Conservation (phyloP, 202 grass and related monocot genomes). For the Carex sylvatica region DNA sequence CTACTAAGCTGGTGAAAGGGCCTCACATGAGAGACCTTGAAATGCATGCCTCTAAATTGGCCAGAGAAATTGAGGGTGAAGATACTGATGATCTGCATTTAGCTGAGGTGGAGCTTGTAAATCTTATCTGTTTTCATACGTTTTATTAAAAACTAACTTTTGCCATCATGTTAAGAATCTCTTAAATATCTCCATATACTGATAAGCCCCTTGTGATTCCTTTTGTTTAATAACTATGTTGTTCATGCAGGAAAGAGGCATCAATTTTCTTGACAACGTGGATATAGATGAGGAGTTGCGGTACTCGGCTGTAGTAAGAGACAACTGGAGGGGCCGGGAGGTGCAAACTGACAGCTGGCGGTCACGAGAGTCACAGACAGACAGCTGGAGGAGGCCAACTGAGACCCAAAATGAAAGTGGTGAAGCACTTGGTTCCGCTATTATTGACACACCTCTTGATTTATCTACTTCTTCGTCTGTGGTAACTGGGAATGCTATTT, state of each 20-base stretch:
- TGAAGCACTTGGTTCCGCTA: conserved; percentile 8
- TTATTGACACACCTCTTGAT: not conserved
- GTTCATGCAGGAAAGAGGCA: conserved; percentile 75
- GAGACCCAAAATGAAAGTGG: conserved; percentile 4
- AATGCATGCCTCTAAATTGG: conserved; percentile 76
- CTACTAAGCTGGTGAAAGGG: conserved; percentile 94
- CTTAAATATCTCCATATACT: not conserved
- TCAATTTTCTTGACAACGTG: conserved; percentile 60
- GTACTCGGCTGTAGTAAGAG: conserved; percentile 85
- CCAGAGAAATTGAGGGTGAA: conserved; percentile 94
- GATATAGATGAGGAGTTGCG: conserved; percentile 90
- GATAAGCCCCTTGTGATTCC: not conserved
- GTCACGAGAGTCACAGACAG: conserved; percentile 1
- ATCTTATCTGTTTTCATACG: not conserved
- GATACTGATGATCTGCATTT: conserved; percentile 88
- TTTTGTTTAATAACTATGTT: conserved; percentile 8
- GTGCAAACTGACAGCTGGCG: conserved; percentile 17
- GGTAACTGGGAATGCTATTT: conserved; percentile 16
- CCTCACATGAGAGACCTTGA: conserved; percentile 92
- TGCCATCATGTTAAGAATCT: conserved; percentile 5
- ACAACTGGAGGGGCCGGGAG: conserved; percentile 4
- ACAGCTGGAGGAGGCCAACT: conserved; percentile 11
- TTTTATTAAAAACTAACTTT: not conserved
- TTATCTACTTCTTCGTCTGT: conserved; percentile 30
- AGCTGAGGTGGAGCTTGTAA: conserved; percentile 65